These are phyloP conservation scores for Phytopythium helicoides DNA, from an alignment of 352 stramenopile species.

Conservation along the genomic window DNA sequence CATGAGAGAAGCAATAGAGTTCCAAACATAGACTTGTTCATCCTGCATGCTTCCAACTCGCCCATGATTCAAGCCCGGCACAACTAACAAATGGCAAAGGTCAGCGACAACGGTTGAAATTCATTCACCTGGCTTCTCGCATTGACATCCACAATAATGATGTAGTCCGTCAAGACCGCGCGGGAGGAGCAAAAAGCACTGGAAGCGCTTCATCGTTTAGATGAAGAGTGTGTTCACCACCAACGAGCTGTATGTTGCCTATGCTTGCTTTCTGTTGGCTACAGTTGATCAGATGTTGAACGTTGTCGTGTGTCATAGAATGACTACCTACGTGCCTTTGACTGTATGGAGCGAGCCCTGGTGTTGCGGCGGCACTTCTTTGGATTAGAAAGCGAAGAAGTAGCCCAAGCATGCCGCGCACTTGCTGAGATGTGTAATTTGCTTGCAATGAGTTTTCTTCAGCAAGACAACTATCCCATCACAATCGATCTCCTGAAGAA, in stretches of 20 bases:
- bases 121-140: no score
- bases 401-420: conserved; percentile 81
- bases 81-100: no score
- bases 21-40: no score
- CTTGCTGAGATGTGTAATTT: conserved; percentile 94
- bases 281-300: no score
- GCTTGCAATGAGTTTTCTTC: conserved; percentile 92
- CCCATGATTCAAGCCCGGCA: no score
- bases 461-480: conserved; percentile 91
- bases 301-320: no score
- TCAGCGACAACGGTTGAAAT: no score
- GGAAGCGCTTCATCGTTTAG: conserved; percentile 86
- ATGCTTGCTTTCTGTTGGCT: not conserved
- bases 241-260: conserved; percentile 56
- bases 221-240: conserved; percentile 89
- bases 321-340: conserved; percentile 91
- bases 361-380: conserved; percentile 92
- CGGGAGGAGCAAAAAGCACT: conserved; percentile 74
- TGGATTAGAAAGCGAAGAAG: conserved; percentile 85
- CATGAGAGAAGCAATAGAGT: no score
- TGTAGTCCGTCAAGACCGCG: conserved; percentile 32
- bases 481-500: conserved; percentile 93
- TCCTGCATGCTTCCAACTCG: no score
- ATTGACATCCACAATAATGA: no score
- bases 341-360: conserved; percentile 91